Base-by-base conservation (phyloP, 2,329 filamentous ascomycete species). In the Cercospora canescens region DNA sequence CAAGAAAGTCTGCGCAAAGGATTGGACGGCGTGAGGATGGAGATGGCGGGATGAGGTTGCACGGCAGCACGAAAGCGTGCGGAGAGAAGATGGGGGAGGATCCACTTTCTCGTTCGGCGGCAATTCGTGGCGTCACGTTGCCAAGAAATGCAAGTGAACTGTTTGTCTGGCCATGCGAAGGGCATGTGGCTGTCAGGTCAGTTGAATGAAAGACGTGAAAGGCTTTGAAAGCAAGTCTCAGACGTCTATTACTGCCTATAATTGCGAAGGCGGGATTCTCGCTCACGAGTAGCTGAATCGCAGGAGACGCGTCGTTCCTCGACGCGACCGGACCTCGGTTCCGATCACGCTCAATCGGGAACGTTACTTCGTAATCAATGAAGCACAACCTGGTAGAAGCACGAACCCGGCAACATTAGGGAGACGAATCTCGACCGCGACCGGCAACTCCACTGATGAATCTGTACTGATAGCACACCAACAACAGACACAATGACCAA, bases 401-500 rank as follows among this genome's bases (percentile, higher is more conserved):
- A 52, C 45, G 45, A 52, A 30, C 45, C 45, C 26, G 24, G 28
- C 24, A 52, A 24, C 12, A 52, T n/a, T 14, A 28, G 45, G 45
- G 26, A 9, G 9, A 26, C 16, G 24, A 52, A 28, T 28, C 18
- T 55, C 52, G 52, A 55, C 52, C 18, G 24, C 52, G 6, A 56
- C 4, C 45, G 34, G 28, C 52, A 55, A 21, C 14, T 16, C 32
- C 2, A 50, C 6, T 48, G 6, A 21, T 1, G 21, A 28, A 6
- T 6, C 12, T 14, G 14, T 12, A 26, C 26, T 34, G 26, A 32
- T 24, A 32, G 9, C 5, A 11, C 54, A 8, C 24, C 26, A 24
- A 12, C 21, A 58, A 18, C 32, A 54, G 59, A 28, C 59, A 69
- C 39, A 7, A 69, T 69, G 68, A 62, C 62, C 16, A 70, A 63